These are phyloP conservation scores for Rhizoclosmatium sp. DNA, from an alignment of 192 early-diverging fungal species.

Conservation along the genomic window DNA sequence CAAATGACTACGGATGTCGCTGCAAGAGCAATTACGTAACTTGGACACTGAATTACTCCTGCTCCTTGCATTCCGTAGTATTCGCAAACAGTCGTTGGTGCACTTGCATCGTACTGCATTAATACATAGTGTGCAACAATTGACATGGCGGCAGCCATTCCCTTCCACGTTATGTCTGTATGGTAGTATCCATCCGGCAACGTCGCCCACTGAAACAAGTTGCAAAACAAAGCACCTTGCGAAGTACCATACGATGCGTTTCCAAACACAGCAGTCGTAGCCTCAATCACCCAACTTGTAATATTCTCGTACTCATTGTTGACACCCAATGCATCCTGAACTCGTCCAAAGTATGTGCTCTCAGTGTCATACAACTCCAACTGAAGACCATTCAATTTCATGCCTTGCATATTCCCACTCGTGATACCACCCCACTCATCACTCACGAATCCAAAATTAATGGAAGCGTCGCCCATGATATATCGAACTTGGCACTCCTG, in stretches of 20 bases:
- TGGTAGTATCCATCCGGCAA: slow-evolving; percentile 35
- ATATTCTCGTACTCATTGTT: slow-evolving; percentile 24
- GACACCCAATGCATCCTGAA: slow-evolving; percentile 22
- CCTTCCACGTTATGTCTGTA: slow-evolving; percentile 14
- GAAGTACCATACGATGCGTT: slow-evolving; percentile 23
- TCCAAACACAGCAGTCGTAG: background rate
- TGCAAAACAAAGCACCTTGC: slow-evolving; percentile 13
- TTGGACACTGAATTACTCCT: slow-evolving; percentile 18
- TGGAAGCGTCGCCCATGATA: slow-evolving; percentile 24
- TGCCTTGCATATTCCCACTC: slow-evolving; percentile 1
- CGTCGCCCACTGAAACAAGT: slow-evolving; percentile 37
- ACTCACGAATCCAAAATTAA: slow-evolving; percentile 21
- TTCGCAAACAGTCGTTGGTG: background rate
- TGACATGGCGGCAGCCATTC: slow-evolving; percentile 15
- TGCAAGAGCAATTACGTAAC: slow-evolving; percentile 10
- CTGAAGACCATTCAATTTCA: background rate
- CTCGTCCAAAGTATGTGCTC: slow-evolving; percentile 12
- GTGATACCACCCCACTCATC: slow-evolving; percentile 34
- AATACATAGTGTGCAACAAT: slow-evolving; percentile 30
- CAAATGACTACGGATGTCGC: slow-evolving; percentile 12
- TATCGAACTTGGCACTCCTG: slow-evolving; percentile 25
- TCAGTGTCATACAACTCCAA: background rate
- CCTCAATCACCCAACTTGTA: slow-evolving; percentile 31
- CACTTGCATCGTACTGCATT: slow-evolving; percentile 18
- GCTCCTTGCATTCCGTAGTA: slow-evolving; percentile 24